A percentile compares a stretch with the other conserved stretches of the same genome.
These are phyloP conservation scores for Eudorina sp. DNA, from an alignment of 139 green algal genomes.

Conservation along the genomic window DNA sequence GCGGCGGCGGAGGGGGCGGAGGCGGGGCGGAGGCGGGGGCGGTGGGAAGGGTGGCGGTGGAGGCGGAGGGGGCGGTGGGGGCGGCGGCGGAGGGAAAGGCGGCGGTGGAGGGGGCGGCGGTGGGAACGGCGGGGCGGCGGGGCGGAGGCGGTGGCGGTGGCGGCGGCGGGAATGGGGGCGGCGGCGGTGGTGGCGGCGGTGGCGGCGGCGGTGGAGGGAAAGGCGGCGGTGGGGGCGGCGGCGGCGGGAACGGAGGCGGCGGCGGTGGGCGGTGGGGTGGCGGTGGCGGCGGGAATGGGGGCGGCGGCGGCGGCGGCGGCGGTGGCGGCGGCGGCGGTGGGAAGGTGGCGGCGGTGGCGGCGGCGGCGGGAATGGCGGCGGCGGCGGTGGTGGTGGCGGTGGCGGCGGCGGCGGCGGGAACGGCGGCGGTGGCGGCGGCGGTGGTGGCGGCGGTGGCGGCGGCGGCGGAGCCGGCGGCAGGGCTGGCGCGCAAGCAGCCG, in stretches of 20 bases:
- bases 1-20: not conserved
- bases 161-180: not conserved
- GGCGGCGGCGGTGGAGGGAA: not conserved
- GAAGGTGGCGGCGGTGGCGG: not conserved
- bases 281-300: not conserved
- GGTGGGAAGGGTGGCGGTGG: not conserved
- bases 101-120: not conserved
- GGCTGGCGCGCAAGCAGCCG: too few species aligned
- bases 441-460: too few species aligned
- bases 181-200: not conserved
- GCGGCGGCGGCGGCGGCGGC: not conserved
- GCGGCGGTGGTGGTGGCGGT: not conserved
- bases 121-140: not conserved
- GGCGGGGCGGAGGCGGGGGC: not conserved
- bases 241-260: not conserved
- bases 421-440: not conserved
- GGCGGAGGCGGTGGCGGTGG: not conserved
- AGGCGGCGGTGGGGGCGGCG: not conserved
- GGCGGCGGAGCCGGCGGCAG: too few species aligned
- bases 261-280: not conserved
- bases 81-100: not conserved
- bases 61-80: not conserved
- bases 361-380: not conserved
- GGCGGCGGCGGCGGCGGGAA: not conserved
- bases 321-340: constrained; percentile 1